Evolutionary conservation across 2,329 filamentous ascomycete genomes (phyloP).

Genomic region (Aschersonia sp.): DNA sequence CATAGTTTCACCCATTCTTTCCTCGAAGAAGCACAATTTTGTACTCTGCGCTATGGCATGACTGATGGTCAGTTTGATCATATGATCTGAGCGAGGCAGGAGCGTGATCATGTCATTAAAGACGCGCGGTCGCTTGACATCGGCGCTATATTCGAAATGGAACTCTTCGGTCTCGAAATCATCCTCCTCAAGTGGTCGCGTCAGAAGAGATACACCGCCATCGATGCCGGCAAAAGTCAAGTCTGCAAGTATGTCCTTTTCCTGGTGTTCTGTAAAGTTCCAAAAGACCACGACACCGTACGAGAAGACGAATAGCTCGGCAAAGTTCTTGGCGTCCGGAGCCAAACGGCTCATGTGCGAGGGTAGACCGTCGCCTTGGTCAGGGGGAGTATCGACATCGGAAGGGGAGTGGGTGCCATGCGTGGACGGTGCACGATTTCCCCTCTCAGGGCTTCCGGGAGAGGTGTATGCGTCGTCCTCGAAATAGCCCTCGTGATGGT

Average conservation of each 20-base stretch:
- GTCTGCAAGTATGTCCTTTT: slow-evolving; percentile 92
- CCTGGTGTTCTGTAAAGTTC: slow-evolving; percentile 94
- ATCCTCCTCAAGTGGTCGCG: slow-evolving; percentile 66
- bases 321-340: slow-evolving; percentile 63
- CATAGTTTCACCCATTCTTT: slow-evolving; percentile 92
- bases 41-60: slow-evolving; percentile 97
- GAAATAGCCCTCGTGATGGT: slow-evolving; percentile 86
- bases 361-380: slow-evolving; percentile 24
- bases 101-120: slow-evolving; percentile 99
- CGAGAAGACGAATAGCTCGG: slow-evolving; percentile 93
- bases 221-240: slow-evolving; percentile 72
- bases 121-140: slow-evolving; percentile 74
- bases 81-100: slow-evolving; percentile 78
- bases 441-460: slow-evolving; percentile 16
- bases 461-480: slow-evolving; percentile 50
- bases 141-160: slow-evolving; percentile 88
- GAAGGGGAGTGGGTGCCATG: slow-evolving; percentile 15
- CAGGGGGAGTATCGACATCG: slow-evolving; percentile 14
- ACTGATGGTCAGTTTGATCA: slow-evolving; percentile 97
- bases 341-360: slow-evolving; percentile 45
- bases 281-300: slow-evolving; percentile 98
- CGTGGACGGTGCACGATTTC: slow-evolving; percentile 13
- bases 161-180: slow-evolving; percentile 98
- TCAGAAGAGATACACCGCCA: slow-evolving; percentile 51
- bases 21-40: slow-evolving; percentile 90